Evolutionary conservation across 2,329 filamentous ascomycete genomes (phyloP), one percentile per base, ranked within the genome.

Genomic region (Fusarium decemcellulare): DNA sequence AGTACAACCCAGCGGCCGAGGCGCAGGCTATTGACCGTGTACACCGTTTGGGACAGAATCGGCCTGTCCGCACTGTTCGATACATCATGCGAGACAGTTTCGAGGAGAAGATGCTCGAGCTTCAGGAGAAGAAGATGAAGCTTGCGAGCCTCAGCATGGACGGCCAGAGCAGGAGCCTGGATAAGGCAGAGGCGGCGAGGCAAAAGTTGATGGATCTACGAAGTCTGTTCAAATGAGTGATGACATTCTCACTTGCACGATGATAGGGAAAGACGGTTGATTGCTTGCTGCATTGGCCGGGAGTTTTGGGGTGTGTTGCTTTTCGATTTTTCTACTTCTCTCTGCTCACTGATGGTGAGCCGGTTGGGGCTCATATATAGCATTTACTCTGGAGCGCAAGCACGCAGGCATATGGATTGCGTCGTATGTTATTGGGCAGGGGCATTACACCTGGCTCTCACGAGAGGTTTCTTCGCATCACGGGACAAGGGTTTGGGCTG

Each of bases 1-100:
- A 98, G 77, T 99, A 95, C 83, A 99, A 99, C 76, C 96, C 96
- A 0, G 95, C 94, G 0, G 94, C 95, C 0, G 95, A 99, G 79
- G 93, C 94, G 6, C 96, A 99, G 81, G 96, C 96, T 2, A 88
- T 98, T 8, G 96, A 98, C 78, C 93, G 96, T 32, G 93, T 99
- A 7, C 95, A 97, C 78, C 91, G 95, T 16, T 84, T 98, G 2
- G 95, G 96, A 1, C 96, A 99, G 83, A 96, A 89, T 73, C 87
- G 96, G n/a, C 88, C 91, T 12, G 96, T 99, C 1, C 88, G 88
- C n/a, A 97, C 94, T 2, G 90, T 93, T 39, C 90, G 95, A 39
- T 98, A 93, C 79, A 92, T 98, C 74, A 98, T 98, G 94, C 86
- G 88, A 27, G 85, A 90, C 64, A 97, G 93, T 76, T 97, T 99